Evolutionary conservation across 1,284 basidiomycete species (phyloP).

Genomic region (Cystobasidium pallidum): DNA sequence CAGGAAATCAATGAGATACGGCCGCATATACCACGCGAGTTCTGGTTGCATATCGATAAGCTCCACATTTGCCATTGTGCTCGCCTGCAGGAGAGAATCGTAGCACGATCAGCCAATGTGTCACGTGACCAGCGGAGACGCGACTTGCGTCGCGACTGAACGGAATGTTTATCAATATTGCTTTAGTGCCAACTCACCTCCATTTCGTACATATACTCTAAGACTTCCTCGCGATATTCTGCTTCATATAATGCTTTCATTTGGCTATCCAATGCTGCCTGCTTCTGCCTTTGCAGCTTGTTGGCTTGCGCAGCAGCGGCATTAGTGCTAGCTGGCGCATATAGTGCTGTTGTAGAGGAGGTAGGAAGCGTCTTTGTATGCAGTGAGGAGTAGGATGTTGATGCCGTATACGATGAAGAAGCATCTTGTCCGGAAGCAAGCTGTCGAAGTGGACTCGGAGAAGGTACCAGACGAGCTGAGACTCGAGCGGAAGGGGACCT

Average conservation of each 20-base stretch:
- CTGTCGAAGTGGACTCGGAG: background rate
- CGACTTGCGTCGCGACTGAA: background rate
- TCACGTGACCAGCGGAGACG: conserved; percentile 25
- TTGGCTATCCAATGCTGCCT: conserved; percentile 53
- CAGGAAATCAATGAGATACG: conserved; percentile 96
- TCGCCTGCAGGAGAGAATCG: conserved; percentile 63
- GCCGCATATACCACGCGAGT: conserved; percentile 75
- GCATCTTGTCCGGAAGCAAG: conserved; percentile 3
- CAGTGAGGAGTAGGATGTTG: conserved; percentile 10
- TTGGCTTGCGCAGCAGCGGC: background rate
- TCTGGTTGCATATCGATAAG: conserved; percentile 98
- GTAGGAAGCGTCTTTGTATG: conserved; percentile 6
- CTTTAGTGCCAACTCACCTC: conserved; percentile 68
- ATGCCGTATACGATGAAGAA: background rate
- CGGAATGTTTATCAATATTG: conserved; percentile 20
- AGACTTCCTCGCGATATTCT: conserved; percentile 92
- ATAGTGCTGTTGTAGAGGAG: background rate
- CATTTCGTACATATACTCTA: conserved; percentile 92
- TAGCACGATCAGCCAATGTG: background rate
- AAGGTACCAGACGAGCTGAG: background rate
- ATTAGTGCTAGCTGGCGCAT: background rate
- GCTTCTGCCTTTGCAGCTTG: conserved; percentile 26
- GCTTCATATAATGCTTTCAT: conserved; percentile 68
- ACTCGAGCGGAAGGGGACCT: background rate
- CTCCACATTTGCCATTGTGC: conserved; percentile 82